Evolutionary conservation across 2,329 filamentous ascomycete species (phyloP), one percentile per base, ranked within the genome.

Genomic region (Fusarium sp.): DNA sequence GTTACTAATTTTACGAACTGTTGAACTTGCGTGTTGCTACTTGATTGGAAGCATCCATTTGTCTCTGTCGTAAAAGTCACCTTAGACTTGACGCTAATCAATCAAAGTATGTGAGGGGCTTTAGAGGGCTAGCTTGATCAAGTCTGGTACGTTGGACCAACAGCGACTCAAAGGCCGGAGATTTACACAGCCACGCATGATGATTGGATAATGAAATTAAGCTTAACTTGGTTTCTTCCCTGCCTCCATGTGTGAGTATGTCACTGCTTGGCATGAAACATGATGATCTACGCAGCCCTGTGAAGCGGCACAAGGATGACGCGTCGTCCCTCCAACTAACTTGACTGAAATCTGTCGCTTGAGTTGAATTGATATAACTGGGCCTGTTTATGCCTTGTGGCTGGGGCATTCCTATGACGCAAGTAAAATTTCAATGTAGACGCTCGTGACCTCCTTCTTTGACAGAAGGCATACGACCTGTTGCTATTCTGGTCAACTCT

Each of bases 401-500:
- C 65, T 69, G 32, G 20, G 60, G 41, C 10, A 42, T 43, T 58
- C 45, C 49, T 45, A 53, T 70, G 62, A 70, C 62, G 66, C 46
- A 51, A 34, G 34, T 42, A 49, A 25, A 18, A 42, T 18, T 11
- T 30, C 3, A 2, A 12, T 21, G 8, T 3, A 30, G 37, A 40
- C 4, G 18, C 30, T 23, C 12, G 20, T 28, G n/a, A 7, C 21
- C 27, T 30, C 18, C 34, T 40, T 12, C 23, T 10, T 41, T 45
- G 40, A 28, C 11, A 37, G 21, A 27, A 30, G 40, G 23, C 63
- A 72, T 63, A 59, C 71, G 71, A 71, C 68, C 46, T 64, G 69
- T 71, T 74, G 16, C 71, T 74, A 74, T 73, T 73, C 59, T 53
- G 13, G 61, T 59, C 23, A 41, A 40, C 45, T n/a, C 7, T 47